Evolutionary conservation across 768 basidiomycete species (phyloP).

Genomic region (Kwoniella bestiolae): DNA sequence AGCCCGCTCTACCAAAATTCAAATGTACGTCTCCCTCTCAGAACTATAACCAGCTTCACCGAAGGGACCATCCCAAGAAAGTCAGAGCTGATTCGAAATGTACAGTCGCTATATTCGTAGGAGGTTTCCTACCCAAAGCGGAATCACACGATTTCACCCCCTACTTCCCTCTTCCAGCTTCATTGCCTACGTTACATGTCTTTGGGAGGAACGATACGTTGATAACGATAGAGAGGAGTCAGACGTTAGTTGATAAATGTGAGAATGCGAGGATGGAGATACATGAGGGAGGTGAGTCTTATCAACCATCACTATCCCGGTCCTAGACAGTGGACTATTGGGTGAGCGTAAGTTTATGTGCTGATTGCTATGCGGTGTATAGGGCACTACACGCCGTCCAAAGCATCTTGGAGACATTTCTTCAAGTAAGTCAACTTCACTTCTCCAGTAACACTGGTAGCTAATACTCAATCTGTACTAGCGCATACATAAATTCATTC

Average conservation of each 20-base stretch:
- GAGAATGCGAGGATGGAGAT: conserved; percentile 47
- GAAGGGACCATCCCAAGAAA: background rate
- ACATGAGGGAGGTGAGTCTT: conserved; percentile 50
- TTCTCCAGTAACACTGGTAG: background rate
- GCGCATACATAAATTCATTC: conserved; percentile 55
- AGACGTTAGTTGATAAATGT: conserved; percentile 44
- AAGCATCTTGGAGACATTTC: conserved; percentile 51
- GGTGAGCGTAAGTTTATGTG: no score
- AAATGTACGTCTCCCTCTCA: conserved; percentile 44
- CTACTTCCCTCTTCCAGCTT: conserved; percentile 51
- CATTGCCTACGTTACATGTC: conserved; percentile 48
- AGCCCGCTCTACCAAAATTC: conserved; percentile 44
- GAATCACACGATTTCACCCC: conserved; percentile 31
- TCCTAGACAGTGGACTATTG: background rate
- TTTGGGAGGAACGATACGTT: conserved; percentile 53
- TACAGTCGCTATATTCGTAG: conserved; percentile 48
- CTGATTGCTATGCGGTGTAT: conserved; percentile 10
- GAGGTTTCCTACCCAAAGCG: conserved; percentile 49
- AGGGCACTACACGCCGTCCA: conserved; percentile 53
- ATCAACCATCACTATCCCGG: no score
- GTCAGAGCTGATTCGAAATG: background rate
- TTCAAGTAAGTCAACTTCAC: conserved; percentile 36
- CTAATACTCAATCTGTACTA: no score
- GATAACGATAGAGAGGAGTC: conserved; percentile 51
- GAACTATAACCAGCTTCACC: background rate